A percentile compares a stretch with the other conserved stretches of the same genome.
These are phyloP conservation scores for Elongisporangium anandrum DNA, from an alignment of 352 stramenopile genomes.

Conservation along the genomic window DNA sequence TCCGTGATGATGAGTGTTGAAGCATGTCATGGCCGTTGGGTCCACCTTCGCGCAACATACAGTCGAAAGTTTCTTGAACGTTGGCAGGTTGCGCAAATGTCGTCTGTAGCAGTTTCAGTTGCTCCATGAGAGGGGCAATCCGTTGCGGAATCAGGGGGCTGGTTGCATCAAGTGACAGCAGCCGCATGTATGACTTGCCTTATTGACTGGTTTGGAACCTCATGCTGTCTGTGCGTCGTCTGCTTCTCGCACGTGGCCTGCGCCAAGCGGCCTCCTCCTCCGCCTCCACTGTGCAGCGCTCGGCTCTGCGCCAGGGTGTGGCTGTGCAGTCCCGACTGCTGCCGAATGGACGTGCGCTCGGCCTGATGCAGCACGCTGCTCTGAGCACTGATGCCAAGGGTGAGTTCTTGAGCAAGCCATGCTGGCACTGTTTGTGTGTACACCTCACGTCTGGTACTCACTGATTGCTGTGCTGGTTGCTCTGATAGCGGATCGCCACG, in stretches of 20 bases:
- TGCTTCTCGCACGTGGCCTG: not conserved
- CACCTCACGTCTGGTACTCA: no score
- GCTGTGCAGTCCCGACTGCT: constrained; percentile 8
- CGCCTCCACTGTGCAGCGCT: constrained; percentile 9
- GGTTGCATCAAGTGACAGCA: not conserved
- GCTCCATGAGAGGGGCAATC: not conserved
- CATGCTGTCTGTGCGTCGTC: constrained; percentile 5
- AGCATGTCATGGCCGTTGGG: not conserved
- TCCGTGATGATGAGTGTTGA: constrained; percentile 2
- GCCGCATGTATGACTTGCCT: not conserved
- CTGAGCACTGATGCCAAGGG: constrained; percentile 28
- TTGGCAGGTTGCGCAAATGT: not conserved
- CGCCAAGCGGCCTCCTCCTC: constrained; percentile 18
- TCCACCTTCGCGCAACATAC: not conserved
- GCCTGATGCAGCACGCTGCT: constrained; percentile 22
- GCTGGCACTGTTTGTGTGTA: not conserved
- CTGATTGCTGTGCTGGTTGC: not conserved
- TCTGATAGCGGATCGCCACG: constrained; percentile 54
- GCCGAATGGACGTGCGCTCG: constrained; percentile 20
- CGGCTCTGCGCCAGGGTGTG: constrained; percentile 3
- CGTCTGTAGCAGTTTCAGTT: not conserved
- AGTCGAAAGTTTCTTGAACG: not conserved
- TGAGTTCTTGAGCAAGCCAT: no score
- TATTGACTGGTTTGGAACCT: constrained; percentile 4
- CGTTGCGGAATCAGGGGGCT: constrained; percentile 3